A percentile compares a stretch with the other conserved stretches of the same genome.
Evolutionary conservation across 805 yeast genomes (phyloP).

Genomic region (Candida saitoana): DNA sequence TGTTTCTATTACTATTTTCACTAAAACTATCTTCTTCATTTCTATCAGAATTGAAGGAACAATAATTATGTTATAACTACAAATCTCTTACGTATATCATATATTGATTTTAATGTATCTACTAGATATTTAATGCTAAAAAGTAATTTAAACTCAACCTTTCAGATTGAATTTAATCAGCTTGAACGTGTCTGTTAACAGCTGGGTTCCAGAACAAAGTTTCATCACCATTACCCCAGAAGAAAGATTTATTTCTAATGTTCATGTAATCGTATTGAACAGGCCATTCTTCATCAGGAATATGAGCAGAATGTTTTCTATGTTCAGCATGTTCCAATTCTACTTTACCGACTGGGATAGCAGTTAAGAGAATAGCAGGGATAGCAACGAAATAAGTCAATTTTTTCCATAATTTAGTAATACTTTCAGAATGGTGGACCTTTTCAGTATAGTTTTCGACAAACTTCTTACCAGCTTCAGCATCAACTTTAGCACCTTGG

Average conservation of each 20-base stretch:
- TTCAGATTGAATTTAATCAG: background rate
- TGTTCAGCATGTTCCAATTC: slow-evolving; percentile 91
- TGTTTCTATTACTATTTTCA: no score
- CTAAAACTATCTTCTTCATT: no score
- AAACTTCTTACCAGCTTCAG: slow-evolving; percentile 70
- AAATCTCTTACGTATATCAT: background rate
- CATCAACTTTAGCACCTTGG: slow-evolving; percentile 36
- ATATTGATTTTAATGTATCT: background rate
- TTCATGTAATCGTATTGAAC: slow-evolving; percentile 86
- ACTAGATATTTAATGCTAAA: background rate
- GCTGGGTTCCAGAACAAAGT: slow-evolving; percentile 94
- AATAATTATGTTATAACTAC: background rate
- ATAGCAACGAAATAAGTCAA: slow-evolving; percentile 74
- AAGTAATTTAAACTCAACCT: background rate
- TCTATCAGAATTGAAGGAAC: no score
- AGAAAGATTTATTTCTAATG: slow-evolving; percentile 80
- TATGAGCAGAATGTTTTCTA: slow-evolving; percentile 68
- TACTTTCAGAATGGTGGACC: slow-evolving; percentile 72
- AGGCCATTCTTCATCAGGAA: slow-evolving; percentile 92
- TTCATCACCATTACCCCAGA: slow-evolving; percentile 99
- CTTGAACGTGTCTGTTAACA: slow-evolving; percentile 70
- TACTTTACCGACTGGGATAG: slow-evolving; percentile 73
- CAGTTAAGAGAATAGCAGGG: slow-evolving; percentile 75
- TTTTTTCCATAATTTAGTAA: slow-evolving; percentile 81
- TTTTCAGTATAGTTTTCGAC: slow-evolving; percentile 57